These are phyloP conservation scores for Rhododendron vialii DNA, from an alignment of 148 eudicot species.

Conservation along the genomic window DNA sequence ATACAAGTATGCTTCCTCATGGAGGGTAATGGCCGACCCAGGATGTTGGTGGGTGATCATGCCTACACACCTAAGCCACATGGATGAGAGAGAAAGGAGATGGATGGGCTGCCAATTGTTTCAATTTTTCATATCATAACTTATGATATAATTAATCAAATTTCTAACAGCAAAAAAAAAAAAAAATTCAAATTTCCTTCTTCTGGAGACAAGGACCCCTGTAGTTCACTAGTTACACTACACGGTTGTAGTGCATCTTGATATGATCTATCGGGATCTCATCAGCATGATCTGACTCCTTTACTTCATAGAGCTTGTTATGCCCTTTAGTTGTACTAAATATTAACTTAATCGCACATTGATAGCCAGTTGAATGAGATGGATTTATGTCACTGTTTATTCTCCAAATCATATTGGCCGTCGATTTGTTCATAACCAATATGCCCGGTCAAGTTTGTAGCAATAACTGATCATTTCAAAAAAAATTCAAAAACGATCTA, in stretches of 20 bases:
- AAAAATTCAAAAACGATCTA: too few species aligned
- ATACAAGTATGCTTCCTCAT: conserved; percentile 24
- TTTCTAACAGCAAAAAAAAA: background rate
- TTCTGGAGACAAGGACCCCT: background rate
- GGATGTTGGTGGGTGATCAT: conserved; percentile 32
- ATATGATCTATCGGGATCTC: background rate
- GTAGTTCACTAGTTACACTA: background rate
- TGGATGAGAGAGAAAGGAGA: background rate
- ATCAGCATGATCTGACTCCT: background rate
- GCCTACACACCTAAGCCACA: conserved; percentile 15
- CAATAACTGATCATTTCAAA: too few species aligned
- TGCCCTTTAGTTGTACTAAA: background rate
- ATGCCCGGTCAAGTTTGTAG: background rate
- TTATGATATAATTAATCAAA: background rate
- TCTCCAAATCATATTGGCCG: too few species aligned
- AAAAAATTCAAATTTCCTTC: too few species aligned
- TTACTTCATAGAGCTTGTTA: background rate
- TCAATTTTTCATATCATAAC: background rate
- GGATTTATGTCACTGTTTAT: too few species aligned
- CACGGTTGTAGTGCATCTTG: background rate
- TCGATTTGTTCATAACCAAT: too few species aligned
- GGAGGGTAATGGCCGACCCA: conserved; percentile 38
- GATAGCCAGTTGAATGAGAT: too few species aligned
- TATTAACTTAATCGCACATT: background rate
- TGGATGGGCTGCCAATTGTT: background rate